Conservation (phyloP, 2,329 filamentous ascomycete genomes). For the Setomelanomma holmii region DNA sequence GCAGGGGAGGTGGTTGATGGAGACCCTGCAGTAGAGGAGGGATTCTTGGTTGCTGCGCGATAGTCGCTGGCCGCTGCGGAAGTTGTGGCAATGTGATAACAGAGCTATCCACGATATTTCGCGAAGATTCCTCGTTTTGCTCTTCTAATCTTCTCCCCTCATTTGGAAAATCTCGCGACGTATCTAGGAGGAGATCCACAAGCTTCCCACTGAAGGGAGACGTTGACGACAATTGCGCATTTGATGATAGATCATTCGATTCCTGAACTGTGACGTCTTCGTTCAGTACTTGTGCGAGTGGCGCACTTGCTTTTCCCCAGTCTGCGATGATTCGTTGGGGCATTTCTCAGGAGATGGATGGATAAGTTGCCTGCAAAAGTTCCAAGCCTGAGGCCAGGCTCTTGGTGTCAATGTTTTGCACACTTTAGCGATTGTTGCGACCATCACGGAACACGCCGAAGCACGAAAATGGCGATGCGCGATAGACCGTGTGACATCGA, state of each 20-base stretch:
- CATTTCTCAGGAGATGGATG: not conserved
- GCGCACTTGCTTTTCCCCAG: slow-evolving; percentile 34
- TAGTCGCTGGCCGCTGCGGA: slow-evolving; percentile 41
- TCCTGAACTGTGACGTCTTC: slow-evolving; percentile 23
- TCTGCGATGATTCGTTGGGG: not conserved
- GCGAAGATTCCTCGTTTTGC: slow-evolving; percentile 16
- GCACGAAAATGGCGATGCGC: no score
- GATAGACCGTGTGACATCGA: no score
- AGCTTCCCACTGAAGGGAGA: slow-evolving; percentile 37
- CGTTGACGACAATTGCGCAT: slow-evolving; percentile 17
- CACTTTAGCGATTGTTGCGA: no score
- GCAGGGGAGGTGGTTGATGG: slow-evolving; percentile 66
- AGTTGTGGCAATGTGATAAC: slow-evolving; percentile 50
- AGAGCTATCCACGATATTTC: slow-evolving; percentile 23
- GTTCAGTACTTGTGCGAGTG: slow-evolving; percentile 47
- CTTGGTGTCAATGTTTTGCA: no score
- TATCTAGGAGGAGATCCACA: slow-evolving; percentile 37
- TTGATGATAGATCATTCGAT: slow-evolving; percentile 14
- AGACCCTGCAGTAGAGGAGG: slow-evolving; percentile 64
- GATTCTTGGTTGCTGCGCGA: slow-evolving; percentile 47
- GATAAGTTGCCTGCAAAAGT: no score
- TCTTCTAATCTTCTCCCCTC: slow-evolving; percentile 31
- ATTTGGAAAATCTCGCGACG: slow-evolving; percentile 20
- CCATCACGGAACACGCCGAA: no score
- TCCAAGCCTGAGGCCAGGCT: no score